These are phyloP conservation scores for Jackrogersella multiformis DNA, from an alignment of 495 filamentous ascomycete species.

Conservation along the genomic window DNA sequence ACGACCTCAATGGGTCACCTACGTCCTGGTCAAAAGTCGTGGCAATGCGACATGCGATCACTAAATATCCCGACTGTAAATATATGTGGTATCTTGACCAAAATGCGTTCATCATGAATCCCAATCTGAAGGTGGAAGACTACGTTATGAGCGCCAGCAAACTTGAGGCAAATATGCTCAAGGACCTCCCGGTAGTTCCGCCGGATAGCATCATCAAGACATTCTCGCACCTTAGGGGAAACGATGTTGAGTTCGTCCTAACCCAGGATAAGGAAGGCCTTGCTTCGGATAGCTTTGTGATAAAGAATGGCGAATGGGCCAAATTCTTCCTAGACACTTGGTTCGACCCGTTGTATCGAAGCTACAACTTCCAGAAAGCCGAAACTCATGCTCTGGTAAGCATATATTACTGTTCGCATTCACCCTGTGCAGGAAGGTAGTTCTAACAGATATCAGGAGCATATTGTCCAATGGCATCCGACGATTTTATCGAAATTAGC, in stretches of 20 bases:
- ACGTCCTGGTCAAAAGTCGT: conserved; percentile 80
- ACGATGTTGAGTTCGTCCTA: conserved; percentile 82
- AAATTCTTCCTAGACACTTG: conserved; percentile 93
- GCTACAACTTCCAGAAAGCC: conserved; percentile 94
- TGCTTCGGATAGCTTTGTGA: conserved; percentile 76
- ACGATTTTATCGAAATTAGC: conserved; percentile 90
- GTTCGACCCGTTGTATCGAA: conserved; percentile 93
- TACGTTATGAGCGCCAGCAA: conserved; percentile 72
- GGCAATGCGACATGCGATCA: conserved; percentile 90
- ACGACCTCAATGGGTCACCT: conserved; percentile 74
- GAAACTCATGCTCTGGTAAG: conserved; percentile 91
- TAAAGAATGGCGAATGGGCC: conserved; percentile 87
- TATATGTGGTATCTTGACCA: conserved; percentile 89
- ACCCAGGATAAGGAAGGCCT: conserved; percentile 89
- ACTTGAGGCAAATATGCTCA: conserved; percentile 83
- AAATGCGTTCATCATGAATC: conserved; percentile 91
- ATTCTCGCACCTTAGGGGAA: conserved; percentile 77
- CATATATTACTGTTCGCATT: conserved; percentile 1
- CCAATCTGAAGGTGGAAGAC: conserved; percentile 68
- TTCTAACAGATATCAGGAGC: conserved; percentile 67
- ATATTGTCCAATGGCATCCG: conserved; percentile 98
- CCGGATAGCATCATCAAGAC: conserved; percentile 98
- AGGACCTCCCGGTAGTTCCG: conserved; percentile 86
- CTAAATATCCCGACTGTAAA: conserved; percentile 72
- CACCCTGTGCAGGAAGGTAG: background rate